Percentiles rank a stretch among this genome's conserved stretches.
phyloP scores from a whole-genome alignment of 1,284 basidiomycete genomes.

The Phlebopus sp. region DNA sequence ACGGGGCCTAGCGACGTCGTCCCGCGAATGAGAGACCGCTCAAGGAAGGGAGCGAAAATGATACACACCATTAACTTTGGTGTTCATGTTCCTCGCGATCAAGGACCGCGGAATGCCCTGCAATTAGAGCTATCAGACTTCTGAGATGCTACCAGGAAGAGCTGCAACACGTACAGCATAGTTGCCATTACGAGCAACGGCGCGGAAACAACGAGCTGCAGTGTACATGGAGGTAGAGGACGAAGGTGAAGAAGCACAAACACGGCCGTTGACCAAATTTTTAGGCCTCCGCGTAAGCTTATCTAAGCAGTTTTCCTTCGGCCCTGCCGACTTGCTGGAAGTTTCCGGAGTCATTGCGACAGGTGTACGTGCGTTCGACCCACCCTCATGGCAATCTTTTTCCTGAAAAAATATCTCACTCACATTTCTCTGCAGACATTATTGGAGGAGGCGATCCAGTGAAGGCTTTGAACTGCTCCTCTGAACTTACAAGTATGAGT shows the following conservation, averaged over 20 bases:
- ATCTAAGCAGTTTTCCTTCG: slow-evolving; percentile 35
- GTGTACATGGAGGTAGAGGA: slow-evolving; percentile 58
- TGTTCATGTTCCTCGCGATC: slow-evolving; percentile 80
- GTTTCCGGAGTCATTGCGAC: slow-evolving; percentile 17
- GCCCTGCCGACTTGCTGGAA: slow-evolving; percentile 10
- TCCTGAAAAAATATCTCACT: too few relatives aligned
- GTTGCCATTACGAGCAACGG: slow-evolving; percentile 56
- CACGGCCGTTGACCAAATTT: slow-evolving; percentile 42
- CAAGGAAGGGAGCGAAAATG: slow-evolving; percentile 1
- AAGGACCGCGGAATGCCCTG: slow-evolving; percentile 66
- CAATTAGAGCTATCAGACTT: slow-evolving; percentile 10
- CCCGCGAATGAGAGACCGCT: not conserved
- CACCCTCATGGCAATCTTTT: not conserved
- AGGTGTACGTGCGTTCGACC: slow-evolving; percentile 8
- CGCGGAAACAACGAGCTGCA: slow-evolving; percentile 59
- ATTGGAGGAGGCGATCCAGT: not conserved
- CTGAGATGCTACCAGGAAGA: not conserved
- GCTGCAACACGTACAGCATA: slow-evolving; percentile 53
- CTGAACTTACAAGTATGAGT: too few relatives aligned
- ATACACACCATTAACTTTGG: slow-evolving; percentile 70
- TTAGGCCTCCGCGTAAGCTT: slow-evolving; percentile 35
- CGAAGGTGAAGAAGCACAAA: slow-evolving; percentile 26
- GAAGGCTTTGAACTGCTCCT: too few relatives aligned
- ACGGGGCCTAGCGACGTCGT: slow-evolving; percentile 57
- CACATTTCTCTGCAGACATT: too few relatives aligned